Base-by-base conservation (phyloP, 225 moss, liverwort and hornwort species). In the Climacium dendroides region DNA sequence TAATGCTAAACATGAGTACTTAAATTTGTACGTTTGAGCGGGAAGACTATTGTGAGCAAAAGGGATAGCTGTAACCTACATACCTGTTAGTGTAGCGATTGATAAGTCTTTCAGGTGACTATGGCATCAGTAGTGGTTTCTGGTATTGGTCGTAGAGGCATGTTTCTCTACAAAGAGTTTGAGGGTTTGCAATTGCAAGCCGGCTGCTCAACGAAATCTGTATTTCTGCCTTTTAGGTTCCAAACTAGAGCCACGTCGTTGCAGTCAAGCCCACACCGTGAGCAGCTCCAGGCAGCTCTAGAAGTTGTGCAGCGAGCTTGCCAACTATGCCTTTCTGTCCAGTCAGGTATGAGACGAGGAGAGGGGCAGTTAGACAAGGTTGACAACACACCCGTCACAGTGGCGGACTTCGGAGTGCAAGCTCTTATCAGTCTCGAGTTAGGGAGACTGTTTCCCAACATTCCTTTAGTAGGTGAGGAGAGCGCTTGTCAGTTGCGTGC, bases 371-470 rank as follows among this genome's bases (percentile, higher is more conserved):
- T 95, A 41, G 91, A 93, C 85, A 96, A 96, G 88, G 82, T 81
- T 29, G 96, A 96, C 87, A 86, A 85, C 47, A 91, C 93, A 17
- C 95, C 94, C 35, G 94, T 95, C 14, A 96, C 94, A 75, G 85
- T 96, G 79, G 95, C 94, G 29, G 95, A 96, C 84, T 94, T 95
- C 67, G 93, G 93, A 89, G 94, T 96, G 83, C 96, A 96, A 90
- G 96, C 96, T 87, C 90, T 96, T 65, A 85, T 96, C 65, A 96
- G 94, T 90, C 88, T 95, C 57, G 96, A 96, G 90, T 88, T 96
- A 29, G 92, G 92, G 54, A 72, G 88, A 72, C 69, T 89, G 41
- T 96, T 94, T 78, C 94, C 95, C 72, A 64, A 77, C 69, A 95
- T 95, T 74, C 95, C 92, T 53, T 81, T 95, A 84, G 85, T 95